Conservation (phyloP, 306 rosid genomes). For the Castanea sativa region DNA sequence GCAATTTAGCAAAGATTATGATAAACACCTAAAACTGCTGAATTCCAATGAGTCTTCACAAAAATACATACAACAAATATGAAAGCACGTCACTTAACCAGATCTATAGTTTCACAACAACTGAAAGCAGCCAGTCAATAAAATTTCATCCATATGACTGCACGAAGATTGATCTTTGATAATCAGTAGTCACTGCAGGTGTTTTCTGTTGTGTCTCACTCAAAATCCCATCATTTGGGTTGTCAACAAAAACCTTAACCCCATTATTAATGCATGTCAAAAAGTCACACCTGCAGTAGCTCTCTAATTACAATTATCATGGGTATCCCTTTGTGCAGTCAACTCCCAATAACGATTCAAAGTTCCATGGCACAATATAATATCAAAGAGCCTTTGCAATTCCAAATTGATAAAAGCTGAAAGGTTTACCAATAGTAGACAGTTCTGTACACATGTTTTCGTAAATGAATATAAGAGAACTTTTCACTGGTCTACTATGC, state of each 20-base stretch:
- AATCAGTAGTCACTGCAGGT: neutral
- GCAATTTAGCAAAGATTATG: slow-evolving; percentile 5
- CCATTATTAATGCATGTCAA: neutral
- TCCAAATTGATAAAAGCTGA: neutral
- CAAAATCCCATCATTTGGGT: neutral
- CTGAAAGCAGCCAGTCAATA: neutral
- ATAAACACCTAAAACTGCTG: neutral
- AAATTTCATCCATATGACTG: neutral
- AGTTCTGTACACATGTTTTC: neutral
- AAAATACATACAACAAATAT: slow-evolving; percentile 1
- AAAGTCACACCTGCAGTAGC: neutral
- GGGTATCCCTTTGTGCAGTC: neutral
- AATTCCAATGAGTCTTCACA: neutral
- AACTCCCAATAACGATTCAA: neutral
- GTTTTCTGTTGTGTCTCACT: neutral
- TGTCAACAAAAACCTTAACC: neutral
- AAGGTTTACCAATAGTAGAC: neutral
- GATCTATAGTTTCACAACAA: neutral
- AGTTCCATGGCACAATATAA: neutral
- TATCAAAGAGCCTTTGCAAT: neutral
- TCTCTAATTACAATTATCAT: neutral
- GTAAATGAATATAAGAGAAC: neutral
- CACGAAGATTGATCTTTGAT: neutral
- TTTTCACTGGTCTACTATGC: neutral
- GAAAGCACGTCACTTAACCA: neutral